phyloP scores from a whole-genome alignment of 129 eudicot genomes.

The Pittosporum tobira region DNA sequence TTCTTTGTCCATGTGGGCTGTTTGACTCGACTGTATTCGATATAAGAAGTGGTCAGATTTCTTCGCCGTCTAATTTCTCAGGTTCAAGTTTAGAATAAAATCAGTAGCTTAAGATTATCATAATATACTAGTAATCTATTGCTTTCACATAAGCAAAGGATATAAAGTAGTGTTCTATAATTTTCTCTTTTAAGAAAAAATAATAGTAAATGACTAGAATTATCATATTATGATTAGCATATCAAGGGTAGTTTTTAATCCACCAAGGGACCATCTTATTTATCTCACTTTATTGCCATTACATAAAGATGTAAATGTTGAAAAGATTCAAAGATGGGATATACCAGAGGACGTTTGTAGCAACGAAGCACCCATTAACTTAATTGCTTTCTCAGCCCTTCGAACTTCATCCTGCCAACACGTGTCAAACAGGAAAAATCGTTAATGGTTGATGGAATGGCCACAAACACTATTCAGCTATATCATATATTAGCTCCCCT shows the following conservation, averaged over 20 bases:
- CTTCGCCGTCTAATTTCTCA: slow-evolving; percentile 7
- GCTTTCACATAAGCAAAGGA: not conserved
- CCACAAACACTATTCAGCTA: no score
- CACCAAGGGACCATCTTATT: not conserved
- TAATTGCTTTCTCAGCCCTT: slow-evolving; percentile 67
- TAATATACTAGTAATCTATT: not conserved
- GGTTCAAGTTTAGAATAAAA: not conserved
- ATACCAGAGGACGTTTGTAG: slow-evolving; percentile 67
- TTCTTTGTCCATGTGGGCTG: slow-evolving; percentile 91
- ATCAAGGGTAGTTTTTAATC: not conserved
- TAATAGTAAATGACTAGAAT: not conserved
- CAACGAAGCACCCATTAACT: slow-evolving; percentile 83
- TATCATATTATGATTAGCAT: not conserved
- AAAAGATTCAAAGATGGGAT: slow-evolving; percentile 3
- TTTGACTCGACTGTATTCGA: slow-evolving; percentile 72
- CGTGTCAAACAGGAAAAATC: slow-evolving; percentile 9
- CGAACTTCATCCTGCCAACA: slow-evolving; percentile 69
- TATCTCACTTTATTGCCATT: not conserved
- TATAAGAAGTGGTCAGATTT: slow-evolving; percentile 10
- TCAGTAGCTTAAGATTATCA: slow-evolving; percentile 3
- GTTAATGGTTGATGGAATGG: slow-evolving; percentile 5
- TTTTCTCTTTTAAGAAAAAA: no score
- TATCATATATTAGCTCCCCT: no score
- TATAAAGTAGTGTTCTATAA: no score
- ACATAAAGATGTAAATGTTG: slow-evolving; percentile 4